Base-by-base conservation (phyloP, 768 basidiomycete species). In the Gelatoporia subvermispora region DNA sequence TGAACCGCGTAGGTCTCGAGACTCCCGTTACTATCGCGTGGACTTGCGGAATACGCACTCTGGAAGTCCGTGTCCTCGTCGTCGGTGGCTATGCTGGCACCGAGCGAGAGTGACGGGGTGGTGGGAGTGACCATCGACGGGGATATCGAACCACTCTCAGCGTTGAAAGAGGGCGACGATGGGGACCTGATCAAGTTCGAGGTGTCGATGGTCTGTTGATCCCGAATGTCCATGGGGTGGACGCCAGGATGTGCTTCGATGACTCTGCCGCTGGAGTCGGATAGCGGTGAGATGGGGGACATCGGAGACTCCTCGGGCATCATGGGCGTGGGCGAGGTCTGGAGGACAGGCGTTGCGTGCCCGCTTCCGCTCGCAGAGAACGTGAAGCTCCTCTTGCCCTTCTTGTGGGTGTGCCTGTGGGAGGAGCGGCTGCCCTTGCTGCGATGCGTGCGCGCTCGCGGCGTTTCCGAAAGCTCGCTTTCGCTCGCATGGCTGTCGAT, bases 11-110 rank as follows among this genome's bases (percentile, higher is more conserved):
- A 42, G 36, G 47, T 52, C 47, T 68, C 63, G 41, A 75, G 72
- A 59, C 77, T 78, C 36, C 73, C 77, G 54, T 79, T 82, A 60
- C 84, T 87, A 39, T 70, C 77, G 1, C 85, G 78, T 11, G 87
- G 85, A 59, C 85, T 88, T 3, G 78, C 68, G 4, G 87, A 89
- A 65, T 86, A 89, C 28, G 89, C 89, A 54, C 88, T 91, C 67
- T 90, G 88, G 64, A 91, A 92, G 59, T 92, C 89, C 22, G 84
- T 85, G 57, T 89, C 87, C 18, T 86, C 88, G 56, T 88, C 87
- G 50, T 88, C 86, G 25, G 75, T 67, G 22, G 66, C 68, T 22
- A 65, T 62, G 34, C 67, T 59, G 20, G 62, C 54, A 2, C 51
- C 57, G 2, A 52, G 49, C 10, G 61, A 63, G 21, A 69, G 55